Conservation (phyloP, 257 asterid genomes). For the Fraxinus americana region DNA sequence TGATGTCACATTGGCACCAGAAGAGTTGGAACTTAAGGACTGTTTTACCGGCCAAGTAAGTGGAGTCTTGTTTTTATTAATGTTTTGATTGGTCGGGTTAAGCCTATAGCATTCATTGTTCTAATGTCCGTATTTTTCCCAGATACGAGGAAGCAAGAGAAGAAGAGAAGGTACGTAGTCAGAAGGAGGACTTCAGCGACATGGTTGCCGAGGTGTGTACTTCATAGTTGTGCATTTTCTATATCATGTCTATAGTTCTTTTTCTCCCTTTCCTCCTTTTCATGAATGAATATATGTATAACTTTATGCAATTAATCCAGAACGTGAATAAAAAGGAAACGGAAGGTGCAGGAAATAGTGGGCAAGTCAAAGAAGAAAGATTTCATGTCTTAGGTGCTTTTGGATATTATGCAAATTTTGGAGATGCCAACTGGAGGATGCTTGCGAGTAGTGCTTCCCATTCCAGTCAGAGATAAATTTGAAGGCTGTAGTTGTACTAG, state of each 20-base stretch:
- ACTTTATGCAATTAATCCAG: slow-evolving; percentile 42
- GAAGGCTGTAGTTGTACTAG: neutral
- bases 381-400: slow-evolving; percentile 54
- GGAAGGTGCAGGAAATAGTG: slow-evolving; percentile 91
- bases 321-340: slow-evolving; percentile 84
- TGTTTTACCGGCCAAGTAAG: slow-evolving; percentile 89
- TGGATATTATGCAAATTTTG: neutral
- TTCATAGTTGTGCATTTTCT: neutral
- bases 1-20: slow-evolving; percentile 86
- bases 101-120: slow-evolving; percentile 3
- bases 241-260: neutral
- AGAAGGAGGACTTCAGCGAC: slow-evolving; percentile 94
- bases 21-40: slow-evolving; percentile 85
- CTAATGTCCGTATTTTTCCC: slow-evolving; percentile 10
- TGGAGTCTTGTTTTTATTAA: neutral
- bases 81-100: neutral
- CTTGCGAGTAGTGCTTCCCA: neutral
- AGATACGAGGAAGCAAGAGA: slow-evolving; percentile 97
- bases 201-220: slow-evolving; percentile 88
- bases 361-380: slow-evolving; percentile 89
- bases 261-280: neutral
- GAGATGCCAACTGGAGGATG: neutral
- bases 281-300: neutral
- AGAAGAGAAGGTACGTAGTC: slow-evolving; percentile 81
- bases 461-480: neutral